Evolutionary conservation across 345 rosid genomes (phyloP).

Genomic region (Citrus inodora): DNA sequence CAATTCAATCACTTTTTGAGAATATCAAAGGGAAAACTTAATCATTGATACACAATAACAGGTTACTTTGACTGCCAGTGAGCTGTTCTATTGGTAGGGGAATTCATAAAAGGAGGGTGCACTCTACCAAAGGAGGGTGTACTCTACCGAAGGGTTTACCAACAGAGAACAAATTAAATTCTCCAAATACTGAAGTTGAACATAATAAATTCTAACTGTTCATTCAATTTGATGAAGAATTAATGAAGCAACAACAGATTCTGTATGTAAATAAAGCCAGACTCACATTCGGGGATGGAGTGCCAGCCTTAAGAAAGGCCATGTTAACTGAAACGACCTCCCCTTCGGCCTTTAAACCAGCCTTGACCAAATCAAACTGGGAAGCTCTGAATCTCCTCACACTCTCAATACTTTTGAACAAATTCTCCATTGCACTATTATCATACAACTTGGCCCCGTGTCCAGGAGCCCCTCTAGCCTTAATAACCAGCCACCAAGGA

Average conservation of each 20-base stretch:
- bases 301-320: constrained; percentile 87
- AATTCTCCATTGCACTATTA: constrained; percentile 88
- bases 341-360: constrained; percentile 79
- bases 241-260: no score
- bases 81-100: no score
- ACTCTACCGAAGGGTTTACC: not conserved
- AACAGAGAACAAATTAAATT: not conserved
- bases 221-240: not conserved
- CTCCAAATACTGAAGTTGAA: not conserved
- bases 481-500: constrained; percentile 85
- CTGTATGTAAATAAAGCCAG: not conserved
- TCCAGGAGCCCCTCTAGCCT: constrained; percentile 93
- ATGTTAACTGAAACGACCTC: constrained; percentile 84
- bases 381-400: constrained; percentile 87
- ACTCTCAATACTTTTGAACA: constrained; percentile 74
- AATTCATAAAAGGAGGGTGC: not conserved
- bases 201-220: not conserved
- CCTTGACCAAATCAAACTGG: constrained; percentile 81
- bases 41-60: not conserved
- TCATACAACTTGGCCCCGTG: constrained; percentile 95
- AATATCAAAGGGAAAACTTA: no score
- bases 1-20: no score
- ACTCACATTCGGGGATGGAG: constrained; percentile 89
- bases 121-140: no score
- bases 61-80: not conserved